A percentile compares a stretch with the other conserved stretches of the same genome.
Evolutionary conservation across 371 early-diverging fungal genomes (phyloP).

Genomic region (Lichtheimia ramosa): DNA sequence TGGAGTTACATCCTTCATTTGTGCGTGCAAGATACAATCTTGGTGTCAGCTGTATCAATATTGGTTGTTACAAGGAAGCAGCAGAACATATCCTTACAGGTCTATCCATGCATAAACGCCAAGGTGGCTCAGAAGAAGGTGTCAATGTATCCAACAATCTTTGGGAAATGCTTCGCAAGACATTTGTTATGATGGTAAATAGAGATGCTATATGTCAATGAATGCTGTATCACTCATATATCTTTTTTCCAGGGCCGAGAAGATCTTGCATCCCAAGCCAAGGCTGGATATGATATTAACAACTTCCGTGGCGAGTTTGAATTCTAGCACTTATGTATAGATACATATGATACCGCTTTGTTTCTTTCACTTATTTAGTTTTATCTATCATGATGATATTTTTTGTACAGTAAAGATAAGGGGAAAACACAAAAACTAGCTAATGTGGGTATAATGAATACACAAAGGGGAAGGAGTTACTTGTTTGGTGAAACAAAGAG

Average conservation of each 20-base stretch:
- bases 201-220: background rate
- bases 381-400: background rate
- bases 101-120: conserved; percentile 76
- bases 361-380: background rate
- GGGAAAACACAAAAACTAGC: background rate
- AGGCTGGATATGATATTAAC: conserved; percentile 59
- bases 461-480: background rate
- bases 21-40: conserved; percentile 96
- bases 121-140: conserved; percentile 47
- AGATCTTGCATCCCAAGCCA: conserved; percentile 60
- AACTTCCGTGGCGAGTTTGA: conserved; percentile 65
- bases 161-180: conserved; percentile 66
- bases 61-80: conserved; percentile 91
- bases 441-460: background rate
- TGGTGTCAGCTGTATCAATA: conserved; percentile 90
- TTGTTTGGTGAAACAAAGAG: conserved; percentile 3
- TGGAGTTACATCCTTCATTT: conserved; percentile 92
- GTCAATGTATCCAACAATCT: conserved; percentile 65
- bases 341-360: conserved; percentile 2
- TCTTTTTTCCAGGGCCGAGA: conserved; percentile 47
- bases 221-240: background rate
- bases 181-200: conserved; percentile 65
- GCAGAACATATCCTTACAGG: conserved; percentile 92
- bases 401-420: conserved; percentile 1
- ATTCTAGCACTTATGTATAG: conserved; percentile 36